A percentile compares a stretch with the other conserved stretches of the same genome.
phyloP scores from a whole-genome alignment of 208 protist genomes.

The Trypanosoma vivax region DNA sequence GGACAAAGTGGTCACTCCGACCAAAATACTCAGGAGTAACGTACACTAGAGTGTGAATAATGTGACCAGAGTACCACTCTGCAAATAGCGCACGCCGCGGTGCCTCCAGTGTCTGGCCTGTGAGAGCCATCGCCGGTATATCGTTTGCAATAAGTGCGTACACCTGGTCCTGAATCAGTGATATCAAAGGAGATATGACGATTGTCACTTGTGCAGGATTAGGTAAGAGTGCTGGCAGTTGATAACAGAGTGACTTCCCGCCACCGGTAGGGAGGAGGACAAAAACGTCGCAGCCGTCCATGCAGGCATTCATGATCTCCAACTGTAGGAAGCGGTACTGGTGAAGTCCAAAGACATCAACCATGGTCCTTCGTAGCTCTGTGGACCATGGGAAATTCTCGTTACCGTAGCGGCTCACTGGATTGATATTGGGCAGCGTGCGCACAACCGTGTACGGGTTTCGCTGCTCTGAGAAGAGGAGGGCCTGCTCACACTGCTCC shows the following conservation, averaged over 20 bases:
- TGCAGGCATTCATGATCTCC: constrained; percentile 92
- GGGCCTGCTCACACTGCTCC: constrained; percentile 61
- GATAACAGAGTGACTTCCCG: constrained; percentile 96
- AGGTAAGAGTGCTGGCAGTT: constrained; percentile 89
- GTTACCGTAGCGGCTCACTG: constrained; percentile 48
- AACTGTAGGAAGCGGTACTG: constrained; percentile 90
- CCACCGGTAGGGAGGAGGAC: constrained; percentile 93
- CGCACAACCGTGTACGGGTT: constrained; percentile 28
- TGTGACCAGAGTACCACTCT: constrained; percentile 49
- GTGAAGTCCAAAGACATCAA: constrained; percentile 84
- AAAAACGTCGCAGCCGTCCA: constrained; percentile 90
- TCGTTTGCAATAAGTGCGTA: constrained; percentile 74
- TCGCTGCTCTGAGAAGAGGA: constrained; percentile 10
- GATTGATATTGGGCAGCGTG: constrained; percentile 70
- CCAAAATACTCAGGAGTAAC: constrained; percentile 88
- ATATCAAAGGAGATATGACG: constrained; percentile 95
- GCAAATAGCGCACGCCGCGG: constrained; percentile 52
- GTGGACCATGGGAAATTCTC: constrained; percentile 76
- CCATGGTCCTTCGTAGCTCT: constrained; percentile 82
- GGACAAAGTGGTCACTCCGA: constrained; percentile 66
- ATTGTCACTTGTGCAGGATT: constrained; percentile 80
- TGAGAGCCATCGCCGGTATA: constrained; percentile 74
- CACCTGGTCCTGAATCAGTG: constrained; percentile 96
- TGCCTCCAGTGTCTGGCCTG: constrained; percentile 61
- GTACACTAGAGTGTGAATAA: constrained; percentile 73